Evolutionary conservation across 371 early-diverging fungal genomes (phyloP).

Genomic region (Coelomomyces lativittatus): DNA sequence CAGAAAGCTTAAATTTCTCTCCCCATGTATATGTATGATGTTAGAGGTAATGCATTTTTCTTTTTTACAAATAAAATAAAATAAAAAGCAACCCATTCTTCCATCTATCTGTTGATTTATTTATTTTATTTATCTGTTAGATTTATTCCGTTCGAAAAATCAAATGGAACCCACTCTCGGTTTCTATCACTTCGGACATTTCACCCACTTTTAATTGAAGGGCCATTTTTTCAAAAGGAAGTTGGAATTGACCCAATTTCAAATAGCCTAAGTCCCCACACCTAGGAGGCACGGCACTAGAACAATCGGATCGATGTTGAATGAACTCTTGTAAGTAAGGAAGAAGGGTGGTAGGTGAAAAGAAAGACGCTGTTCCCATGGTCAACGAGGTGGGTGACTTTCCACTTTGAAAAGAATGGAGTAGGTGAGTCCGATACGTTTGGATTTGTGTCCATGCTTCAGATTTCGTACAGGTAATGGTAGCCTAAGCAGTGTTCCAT

Average conservation of each 20-base stretch:
- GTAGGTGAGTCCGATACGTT: slow-evolving; percentile 12
- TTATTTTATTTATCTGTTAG: too few species aligned
- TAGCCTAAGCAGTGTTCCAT: too few species aligned
- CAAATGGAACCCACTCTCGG: slow-evolving; percentile 85
- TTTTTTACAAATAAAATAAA: too few species aligned
- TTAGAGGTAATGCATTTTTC: too few species aligned
- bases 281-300: slow-evolving; percentile 59
- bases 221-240: slow-evolving; percentile 76
- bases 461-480: slow-evolving; percentile 65
- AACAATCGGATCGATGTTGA: slow-evolving; percentile 61
- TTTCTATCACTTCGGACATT: slow-evolving; percentile 59
- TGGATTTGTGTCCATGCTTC: slow-evolving; percentile 58
- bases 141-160: slow-evolving; percentile 67
- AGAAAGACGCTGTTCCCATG: too few species aligned
- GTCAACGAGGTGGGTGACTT: too few species aligned
- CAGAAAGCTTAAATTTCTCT: too few species aligned
- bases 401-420: not conserved
- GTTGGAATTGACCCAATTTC: slow-evolving; percentile 61
- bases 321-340: slow-evolving; percentile 33
- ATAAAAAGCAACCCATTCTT: too few species aligned
- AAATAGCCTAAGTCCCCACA: slow-evolving; percentile 85
- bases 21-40: too few species aligned
- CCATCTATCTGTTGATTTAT: too few species aligned
- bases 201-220: slow-evolving; percentile 67
- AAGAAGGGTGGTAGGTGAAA: too few species aligned